Evolutionary conservation across 257 asterid species (phyloP).

Genomic region (Cinchona pubescens): DNA sequence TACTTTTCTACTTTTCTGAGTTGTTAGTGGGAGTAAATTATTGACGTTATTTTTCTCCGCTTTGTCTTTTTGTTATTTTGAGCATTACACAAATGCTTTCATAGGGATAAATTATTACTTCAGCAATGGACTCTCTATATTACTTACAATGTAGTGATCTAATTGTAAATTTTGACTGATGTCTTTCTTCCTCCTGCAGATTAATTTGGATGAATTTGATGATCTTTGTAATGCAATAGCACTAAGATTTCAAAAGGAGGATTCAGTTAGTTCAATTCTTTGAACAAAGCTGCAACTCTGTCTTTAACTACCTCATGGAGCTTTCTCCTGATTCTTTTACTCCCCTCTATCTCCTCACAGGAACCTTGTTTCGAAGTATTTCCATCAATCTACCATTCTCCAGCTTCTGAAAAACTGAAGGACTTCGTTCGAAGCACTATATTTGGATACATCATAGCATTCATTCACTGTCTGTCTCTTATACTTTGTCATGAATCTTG

Average conservation of each 20-base stretch:
- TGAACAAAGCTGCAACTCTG: conserved; percentile 17
- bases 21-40: not conserved
- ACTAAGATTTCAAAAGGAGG: conserved; percentile 90
- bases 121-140: no score
- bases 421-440: conserved; percentile 60
- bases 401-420: conserved; percentile 62
- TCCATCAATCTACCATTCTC: conserved; percentile 69
- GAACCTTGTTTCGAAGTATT: conserved; percentile 64
- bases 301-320: not conserved
- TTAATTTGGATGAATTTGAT: conserved; percentile 76
- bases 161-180: not conserved
- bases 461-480: no score
- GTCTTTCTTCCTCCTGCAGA: conserved; percentile 44
- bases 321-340: conserved; percentile 19
- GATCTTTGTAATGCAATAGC: conserved; percentile 91
- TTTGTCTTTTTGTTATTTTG: not conserved
- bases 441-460: conserved; percentile 61
- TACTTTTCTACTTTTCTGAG: conserved; percentile 30
- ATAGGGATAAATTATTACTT: no score
- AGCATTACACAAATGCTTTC: not conserved
- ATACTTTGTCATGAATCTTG: conserved; percentile 70
- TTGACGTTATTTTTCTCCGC: not conserved
- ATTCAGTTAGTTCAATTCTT: conserved; percentile 53
- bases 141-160: no score
- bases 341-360: conserved; percentile 45